Evolutionary conservation across 768 basidiomycete species (phyloP).

Genomic region (Lentinula boryana): DNA sequence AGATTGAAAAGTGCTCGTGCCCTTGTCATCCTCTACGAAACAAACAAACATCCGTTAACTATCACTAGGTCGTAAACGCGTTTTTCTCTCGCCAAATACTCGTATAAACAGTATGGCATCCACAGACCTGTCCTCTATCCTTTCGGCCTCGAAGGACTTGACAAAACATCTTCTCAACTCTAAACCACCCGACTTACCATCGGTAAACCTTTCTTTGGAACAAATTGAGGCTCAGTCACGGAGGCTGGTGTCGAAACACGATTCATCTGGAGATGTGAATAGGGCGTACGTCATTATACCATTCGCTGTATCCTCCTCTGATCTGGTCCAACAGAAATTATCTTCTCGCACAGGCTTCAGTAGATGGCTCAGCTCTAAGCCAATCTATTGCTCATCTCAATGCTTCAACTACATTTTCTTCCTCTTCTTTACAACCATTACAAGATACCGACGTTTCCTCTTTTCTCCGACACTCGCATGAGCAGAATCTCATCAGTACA

Average conservation of each 20-base stretch:
- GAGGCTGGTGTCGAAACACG: constrained; percentile 70
- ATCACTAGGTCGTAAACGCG: neutral
- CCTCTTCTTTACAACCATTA: constrained; percentile 86
- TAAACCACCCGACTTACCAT: constrained; percentile 69
- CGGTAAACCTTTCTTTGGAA: constrained; percentile 85
- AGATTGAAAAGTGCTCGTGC: no score
- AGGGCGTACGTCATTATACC: constrained; percentile 54
- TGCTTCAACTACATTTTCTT: constrained; percentile 77
- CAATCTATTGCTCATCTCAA: constrained; percentile 81
- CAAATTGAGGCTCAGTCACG: constrained; percentile 94
- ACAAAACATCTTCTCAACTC: constrained; percentile 62
- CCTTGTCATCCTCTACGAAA: no score
- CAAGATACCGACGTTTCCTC: constrained; percentile 91
- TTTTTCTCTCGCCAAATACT: neutral
- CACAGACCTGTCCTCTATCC: constrained; percentile 58
- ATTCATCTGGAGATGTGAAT: constrained; percentile 56
- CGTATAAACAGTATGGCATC: constrained; percentile 23
- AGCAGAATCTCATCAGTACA: constrained; percentile 90
- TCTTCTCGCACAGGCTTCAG: constrained; percentile 87
- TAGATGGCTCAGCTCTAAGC: constrained; percentile 86
- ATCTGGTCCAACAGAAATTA: constrained; percentile 56
- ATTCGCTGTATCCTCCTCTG: constrained; percentile 5
- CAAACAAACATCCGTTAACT: no score
- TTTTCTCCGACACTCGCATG: constrained; percentile 92
- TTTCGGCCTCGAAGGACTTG: constrained; percentile 65